A percentile compares a stretch with the other conserved stretches of the same genome.
Evolutionary conservation across 2,329 filamentous ascomycete species (phyloP).

Genomic region (Trichoderma arundinaceum): DNA sequence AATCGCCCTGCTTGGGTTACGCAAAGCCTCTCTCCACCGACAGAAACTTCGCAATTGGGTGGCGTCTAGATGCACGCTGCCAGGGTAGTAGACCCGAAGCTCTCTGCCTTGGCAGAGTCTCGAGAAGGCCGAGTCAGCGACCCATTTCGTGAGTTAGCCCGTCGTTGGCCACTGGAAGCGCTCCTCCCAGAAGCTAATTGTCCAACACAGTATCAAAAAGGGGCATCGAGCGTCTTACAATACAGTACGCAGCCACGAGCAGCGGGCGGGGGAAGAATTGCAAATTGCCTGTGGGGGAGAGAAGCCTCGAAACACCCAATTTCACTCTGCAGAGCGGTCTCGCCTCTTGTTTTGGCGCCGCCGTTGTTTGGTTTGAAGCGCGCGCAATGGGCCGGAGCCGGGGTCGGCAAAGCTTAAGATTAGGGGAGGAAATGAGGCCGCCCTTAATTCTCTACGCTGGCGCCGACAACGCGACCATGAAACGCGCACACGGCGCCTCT

Average conservation of each 20-base stretch:
- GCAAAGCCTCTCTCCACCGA: slow-evolving; percentile 20
- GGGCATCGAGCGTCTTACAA: slow-evolving; percentile 10
- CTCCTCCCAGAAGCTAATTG: neutral
- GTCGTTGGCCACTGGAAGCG: neutral
- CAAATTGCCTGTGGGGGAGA: slow-evolving; percentile 19
- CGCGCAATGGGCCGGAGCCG: slow-evolving; percentile 22
- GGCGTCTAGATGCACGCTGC: slow-evolving; percentile 23
- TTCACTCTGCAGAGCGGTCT: neutral
- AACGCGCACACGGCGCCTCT: slow-evolving; percentile 7
- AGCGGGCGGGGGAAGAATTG: neutral
- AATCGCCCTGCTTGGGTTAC: neutral
- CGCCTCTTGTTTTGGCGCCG: slow-evolving; percentile 16
- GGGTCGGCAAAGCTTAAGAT: slow-evolving; percentile 15
- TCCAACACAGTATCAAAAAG: slow-evolving; percentile 28
- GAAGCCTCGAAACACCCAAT: slow-evolving; percentile 14
- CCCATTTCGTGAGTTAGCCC: slow-evolving; percentile 11
- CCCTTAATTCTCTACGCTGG: slow-evolving; percentile 14
- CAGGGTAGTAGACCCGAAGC: neutral
- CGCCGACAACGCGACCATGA: slow-evolving; percentile 3
- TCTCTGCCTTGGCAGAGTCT: slow-evolving; percentile 16
- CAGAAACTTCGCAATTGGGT: neutral
- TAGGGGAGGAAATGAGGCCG: slow-evolving; percentile 19
- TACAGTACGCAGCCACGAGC: neutral
- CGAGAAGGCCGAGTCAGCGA: slow-evolving; percentile 7
- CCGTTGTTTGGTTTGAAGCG: slow-evolving; percentile 20